A percentile compares a stretch with the other conserved stretches of the same genome.
phyloP scores from a whole-genome alignment of 805 yeast genomes.

The Kazachstania bromeliacearum region DNA sequence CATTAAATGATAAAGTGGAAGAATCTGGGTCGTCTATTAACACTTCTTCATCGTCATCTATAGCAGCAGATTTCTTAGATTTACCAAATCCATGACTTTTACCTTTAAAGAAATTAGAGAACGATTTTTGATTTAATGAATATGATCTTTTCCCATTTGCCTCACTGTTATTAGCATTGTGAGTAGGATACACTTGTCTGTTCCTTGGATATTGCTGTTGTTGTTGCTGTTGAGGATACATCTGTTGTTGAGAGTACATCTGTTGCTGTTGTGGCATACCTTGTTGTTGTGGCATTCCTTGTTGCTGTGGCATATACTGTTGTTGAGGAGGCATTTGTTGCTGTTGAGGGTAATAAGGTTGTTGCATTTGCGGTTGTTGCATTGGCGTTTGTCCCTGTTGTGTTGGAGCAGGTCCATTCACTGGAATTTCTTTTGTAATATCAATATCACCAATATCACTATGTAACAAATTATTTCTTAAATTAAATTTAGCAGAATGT shows the following conservation, averaged over 20 bases:
- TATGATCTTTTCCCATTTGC: slow-evolving; percentile 10
- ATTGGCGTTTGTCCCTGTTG: neutral
- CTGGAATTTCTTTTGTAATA: slow-evolving; percentile 34
- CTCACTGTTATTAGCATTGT: slow-evolving; percentile 4
- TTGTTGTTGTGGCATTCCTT: slow-evolving; percentile 4
- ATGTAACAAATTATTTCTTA: slow-evolving; percentile 32
- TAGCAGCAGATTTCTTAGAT: slow-evolving; percentile 13
- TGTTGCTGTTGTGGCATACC: slow-evolving; percentile 1
- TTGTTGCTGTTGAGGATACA: slow-evolving; percentile 3
- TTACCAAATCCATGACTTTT: slow-evolving; percentile 11
- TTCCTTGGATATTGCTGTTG: slow-evolving; percentile 5
- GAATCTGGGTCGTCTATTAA: slow-evolving; percentile 27
- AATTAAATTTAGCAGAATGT: slow-evolving; percentile 11
- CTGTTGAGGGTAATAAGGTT: slow-evolving; percentile 5
- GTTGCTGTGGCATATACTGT: slow-evolving; percentile 5
- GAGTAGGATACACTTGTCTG: slow-evolving; percentile 4
- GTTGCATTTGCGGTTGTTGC: slow-evolving; percentile 6
- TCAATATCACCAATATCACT: slow-evolving; percentile 38
- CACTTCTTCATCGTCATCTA: slow-evolving; percentile 32
- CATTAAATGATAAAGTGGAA: slow-evolving; percentile 47
- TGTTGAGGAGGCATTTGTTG: slow-evolving; percentile 3
- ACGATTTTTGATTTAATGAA: slow-evolving; percentile 17
- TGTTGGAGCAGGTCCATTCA: slow-evolving; percentile 7
- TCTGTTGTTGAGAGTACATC: slow-evolving; percentile 5
- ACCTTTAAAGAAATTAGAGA: slow-evolving; percentile 19